phyloP scores from a whole-genome alignment of 2,329 filamentous ascomycete genomes.

The Ustilaginoidea virens region DNA sequence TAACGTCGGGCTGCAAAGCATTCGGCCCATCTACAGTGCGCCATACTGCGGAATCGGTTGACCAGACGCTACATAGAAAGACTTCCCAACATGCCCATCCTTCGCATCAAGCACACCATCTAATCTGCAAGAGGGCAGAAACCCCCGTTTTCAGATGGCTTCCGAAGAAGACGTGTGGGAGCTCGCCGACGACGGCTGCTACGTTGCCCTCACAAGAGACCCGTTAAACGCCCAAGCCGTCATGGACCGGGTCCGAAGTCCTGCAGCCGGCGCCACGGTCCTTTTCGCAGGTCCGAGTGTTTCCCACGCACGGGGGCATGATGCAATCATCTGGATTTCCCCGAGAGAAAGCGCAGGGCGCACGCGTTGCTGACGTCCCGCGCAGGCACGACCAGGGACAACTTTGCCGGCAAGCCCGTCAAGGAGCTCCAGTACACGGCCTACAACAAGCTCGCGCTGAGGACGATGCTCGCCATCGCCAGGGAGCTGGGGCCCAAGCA shows the following conservation, averaged over 20 bases:
- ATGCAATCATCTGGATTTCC: neutral
- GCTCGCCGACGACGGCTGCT: slow-evolving; percentile 34
- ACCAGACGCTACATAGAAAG: no score
- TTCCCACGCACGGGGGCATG: neutral
- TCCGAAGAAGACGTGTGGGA: slow-evolving; percentile 18
- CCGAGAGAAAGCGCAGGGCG: no score
- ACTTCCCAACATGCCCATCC: no score
- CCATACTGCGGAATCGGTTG: no score
- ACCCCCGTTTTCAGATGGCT: no score
- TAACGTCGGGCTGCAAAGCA: no score
- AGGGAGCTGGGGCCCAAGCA: slow-evolving; percentile 42
- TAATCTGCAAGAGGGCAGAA: no score
- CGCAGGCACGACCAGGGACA: slow-evolving; percentile 61
- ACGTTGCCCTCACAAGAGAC: slow-evolving; percentile 53
- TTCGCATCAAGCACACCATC: no score
- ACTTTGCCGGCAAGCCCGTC: slow-evolving; percentile 56
- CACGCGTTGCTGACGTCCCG: neutral
- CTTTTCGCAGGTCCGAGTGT: slow-evolving; percentile 49
- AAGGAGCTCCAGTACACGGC: slow-evolving; percentile 61
- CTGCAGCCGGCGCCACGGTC: slow-evolving; percentile 61
- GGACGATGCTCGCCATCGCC: slow-evolving; percentile 52
- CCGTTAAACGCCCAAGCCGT: slow-evolving; percentile 39
- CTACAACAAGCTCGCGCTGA: slow-evolving; percentile 55
- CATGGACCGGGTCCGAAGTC: slow-evolving; percentile 55
- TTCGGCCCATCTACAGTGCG: no score